phyloP scores from a whole-genome alignment of 2,329 filamentous ascomycete genomes.

The Leptographium flavum region DNA sequence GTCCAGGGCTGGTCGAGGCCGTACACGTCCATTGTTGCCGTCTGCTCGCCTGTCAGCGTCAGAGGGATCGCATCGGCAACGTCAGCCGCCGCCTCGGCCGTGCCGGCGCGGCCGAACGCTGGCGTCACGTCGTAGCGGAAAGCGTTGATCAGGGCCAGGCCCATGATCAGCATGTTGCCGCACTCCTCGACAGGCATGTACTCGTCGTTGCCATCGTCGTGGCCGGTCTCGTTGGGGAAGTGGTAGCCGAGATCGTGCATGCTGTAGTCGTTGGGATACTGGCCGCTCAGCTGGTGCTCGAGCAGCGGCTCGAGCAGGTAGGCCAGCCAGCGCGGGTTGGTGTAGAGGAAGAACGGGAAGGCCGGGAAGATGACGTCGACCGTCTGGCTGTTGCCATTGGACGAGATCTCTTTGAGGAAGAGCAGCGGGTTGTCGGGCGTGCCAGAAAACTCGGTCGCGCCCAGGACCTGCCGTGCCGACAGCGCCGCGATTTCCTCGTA shows the following conservation, averaged over 20 bases:
- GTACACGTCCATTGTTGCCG: conserved; percentile 9
- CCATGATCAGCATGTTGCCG: conserved; percentile 62
- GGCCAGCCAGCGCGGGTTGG: conserved; percentile 64
- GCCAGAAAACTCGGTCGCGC: conserved; percentile 59
- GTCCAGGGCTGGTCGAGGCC: conserved; percentile 30
- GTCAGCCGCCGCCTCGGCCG: conserved; percentile 10
- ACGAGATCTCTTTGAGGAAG: conserved; percentile 75
- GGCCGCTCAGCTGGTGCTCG: conserved; percentile 65
- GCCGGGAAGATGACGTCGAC: conserved; percentile 77
- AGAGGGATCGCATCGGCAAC: conserved; percentile 2
- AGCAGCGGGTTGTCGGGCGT: conserved; percentile 56
- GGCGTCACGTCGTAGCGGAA: conserved; percentile 44
- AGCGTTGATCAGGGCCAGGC: conserved; percentile 50
- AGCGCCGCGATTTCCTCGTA: conserved; percentile 68
- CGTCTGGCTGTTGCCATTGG: conserved; percentile 70
- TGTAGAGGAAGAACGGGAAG: conserved; percentile 75
- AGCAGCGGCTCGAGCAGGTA: conserved; percentile 66
- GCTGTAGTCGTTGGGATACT: conserved; percentile 67
- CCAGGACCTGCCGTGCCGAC: conserved; percentile 64
- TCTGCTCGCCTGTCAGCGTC: conserved; percentile 4
- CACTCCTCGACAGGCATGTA: conserved; percentile 64
- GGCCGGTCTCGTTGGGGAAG: conserved; percentile 60
- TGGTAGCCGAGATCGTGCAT: conserved; percentile 61
- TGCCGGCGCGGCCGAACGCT: conserved; percentile 26
- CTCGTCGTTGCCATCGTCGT: conserved; percentile 51